Evolutionary conservation across 148 eudicot species (phyloP).

Genomic region (Heliosperma pusillum): DNA sequence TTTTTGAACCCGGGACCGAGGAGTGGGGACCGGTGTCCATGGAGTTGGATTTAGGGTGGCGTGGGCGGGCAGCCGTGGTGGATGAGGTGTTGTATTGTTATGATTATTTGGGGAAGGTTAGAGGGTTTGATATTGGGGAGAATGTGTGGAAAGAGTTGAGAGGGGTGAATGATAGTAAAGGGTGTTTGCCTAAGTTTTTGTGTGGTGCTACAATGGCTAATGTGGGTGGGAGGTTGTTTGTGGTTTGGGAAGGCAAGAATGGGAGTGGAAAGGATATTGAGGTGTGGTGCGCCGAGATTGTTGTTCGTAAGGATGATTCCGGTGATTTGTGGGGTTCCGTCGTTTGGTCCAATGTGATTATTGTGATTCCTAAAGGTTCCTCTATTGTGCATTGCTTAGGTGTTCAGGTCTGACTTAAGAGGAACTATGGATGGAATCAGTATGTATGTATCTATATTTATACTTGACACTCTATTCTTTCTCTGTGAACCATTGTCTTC

Average conservation of each 20-base stretch:
- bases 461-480: not conserved
- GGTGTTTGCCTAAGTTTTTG: constrained; percentile 70
- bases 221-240: constrained; percentile 72
- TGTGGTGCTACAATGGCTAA: constrained; percentile 89
- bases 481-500: not conserved
- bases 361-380: constrained; percentile 49
- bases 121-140: constrained; percentile 63
- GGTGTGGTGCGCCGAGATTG: constrained; percentile 69
- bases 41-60: constrained; percentile 86
- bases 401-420: constrained; percentile 42
- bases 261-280: constrained; percentile 49
- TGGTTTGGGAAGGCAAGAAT: constrained; percentile 74
- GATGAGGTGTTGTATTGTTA: constrained; percentile 78
- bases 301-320: constrained; percentile 44
- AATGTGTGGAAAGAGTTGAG: constrained; percentile 74
- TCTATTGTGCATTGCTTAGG: constrained; percentile 63
- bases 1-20: constrained; percentile 42
- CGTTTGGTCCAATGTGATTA: constrained; percentile 54
- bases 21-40: constrained; percentile 66
- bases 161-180: constrained; percentile 52
- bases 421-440: not conserved
- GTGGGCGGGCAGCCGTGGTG: constrained; percentile 81
- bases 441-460: constrained; percentile 11
- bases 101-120: constrained; percentile 83
- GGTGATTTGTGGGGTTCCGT: constrained; percentile 57